phyloP scores from a whole-genome alignment of 257 asterid species.

The Craterostigma plantagineum region DNA sequence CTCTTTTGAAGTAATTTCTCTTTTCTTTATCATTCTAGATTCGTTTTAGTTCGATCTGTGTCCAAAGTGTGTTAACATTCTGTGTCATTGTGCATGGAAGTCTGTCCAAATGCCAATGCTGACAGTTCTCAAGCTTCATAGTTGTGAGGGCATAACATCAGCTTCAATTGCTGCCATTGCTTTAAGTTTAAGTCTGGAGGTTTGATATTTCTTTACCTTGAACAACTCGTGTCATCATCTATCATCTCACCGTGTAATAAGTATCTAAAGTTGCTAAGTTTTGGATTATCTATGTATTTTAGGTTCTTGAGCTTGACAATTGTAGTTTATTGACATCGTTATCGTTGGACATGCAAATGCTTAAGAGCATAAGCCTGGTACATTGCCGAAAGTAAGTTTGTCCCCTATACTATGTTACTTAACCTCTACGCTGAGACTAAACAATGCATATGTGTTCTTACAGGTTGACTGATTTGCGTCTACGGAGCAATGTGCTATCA shows the following conservation, averaged over 20 bases:
- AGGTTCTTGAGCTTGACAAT: conserved; percentile 93
- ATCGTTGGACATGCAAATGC: conserved; percentile 66
- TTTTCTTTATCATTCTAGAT: conserved; percentile 1
- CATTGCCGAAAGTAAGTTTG: conserved; percentile 90
- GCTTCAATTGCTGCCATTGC: conserved; percentile 86
- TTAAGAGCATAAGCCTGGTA: conserved; percentile 70
- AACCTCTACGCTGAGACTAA: conserved; percentile 3
- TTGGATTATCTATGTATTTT: conserved; percentile 4
- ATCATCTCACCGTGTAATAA: background rate
- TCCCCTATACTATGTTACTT: conserved; percentile 8
- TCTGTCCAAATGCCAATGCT: conserved; percentile 65
- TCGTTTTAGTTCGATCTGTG: background rate
- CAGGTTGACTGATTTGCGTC: conserved; percentile 64
- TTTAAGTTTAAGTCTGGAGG: conserved; percentile 55
- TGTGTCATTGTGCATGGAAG: conserved; percentile 26
- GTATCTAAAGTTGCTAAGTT: background rate
- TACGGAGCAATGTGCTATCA: conserved; percentile 47
- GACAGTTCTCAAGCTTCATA: conserved; percentile 91
- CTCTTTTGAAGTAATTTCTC: conserved; percentile 55
- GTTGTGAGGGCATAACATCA: conserved; percentile 95
- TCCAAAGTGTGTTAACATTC: conserved; percentile 12
- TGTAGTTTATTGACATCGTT: conserved; percentile 76
- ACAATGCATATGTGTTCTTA: conserved; percentile 9
- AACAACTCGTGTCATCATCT: background rate
- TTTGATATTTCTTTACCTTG: conserved; percentile 18